A percentile compares a stretch with the other conserved stretches of the same genome.
Evolutionary conservation across 192 early-diverging fungal species (phyloP).

Genomic region (Phycomyces nitens): DNA sequence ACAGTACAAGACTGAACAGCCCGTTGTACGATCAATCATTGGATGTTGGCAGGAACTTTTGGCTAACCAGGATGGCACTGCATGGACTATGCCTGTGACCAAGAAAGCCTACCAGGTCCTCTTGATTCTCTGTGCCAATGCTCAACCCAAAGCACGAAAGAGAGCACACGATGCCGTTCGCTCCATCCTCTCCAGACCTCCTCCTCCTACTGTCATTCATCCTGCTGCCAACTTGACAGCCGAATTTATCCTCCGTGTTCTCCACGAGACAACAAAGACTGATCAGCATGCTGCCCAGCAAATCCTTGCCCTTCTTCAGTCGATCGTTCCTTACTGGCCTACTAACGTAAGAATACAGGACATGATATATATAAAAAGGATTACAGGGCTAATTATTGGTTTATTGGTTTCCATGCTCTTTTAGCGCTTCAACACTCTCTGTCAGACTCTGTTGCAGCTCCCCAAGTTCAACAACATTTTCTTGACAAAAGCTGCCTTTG

Average conservation of each 20-base stretch:
- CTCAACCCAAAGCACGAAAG: constrained; percentile 82
- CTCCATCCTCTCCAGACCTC: constrained; percentile 65
- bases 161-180: constrained; percentile 82
- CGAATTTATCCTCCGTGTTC: constrained; percentile 57
- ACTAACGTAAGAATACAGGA: constrained; percentile 24
- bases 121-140: constrained; percentile 74
- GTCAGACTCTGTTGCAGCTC: constrained; percentile 69
- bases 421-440: constrained; percentile 60
- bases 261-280: constrained; percentile 53
- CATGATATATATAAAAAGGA: constrained; percentile 25
- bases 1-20: constrained; percentile 60
- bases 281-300: constrained; percentile 60
- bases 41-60: constrained; percentile 78
- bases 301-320: constrained; percentile 69
- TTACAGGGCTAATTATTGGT: constrained; percentile 31
- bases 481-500: constrained; percentile 74
- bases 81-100: constrained; percentile 66
- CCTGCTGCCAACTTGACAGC: constrained; percentile 63
- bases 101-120: constrained; percentile 73
- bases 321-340: constrained; percentile 55
- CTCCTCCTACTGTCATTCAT: constrained; percentile 67
- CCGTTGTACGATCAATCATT: constrained; percentile 75
- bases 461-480: constrained; percentile 77
- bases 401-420: no score
- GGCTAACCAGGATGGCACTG: constrained; percentile 67